Evolutionary conservation across 2,329 filamentous ascomycete species (phyloP), one percentile per base, ranked within the genome.

Genomic region (Fusarium sp.): DNA sequence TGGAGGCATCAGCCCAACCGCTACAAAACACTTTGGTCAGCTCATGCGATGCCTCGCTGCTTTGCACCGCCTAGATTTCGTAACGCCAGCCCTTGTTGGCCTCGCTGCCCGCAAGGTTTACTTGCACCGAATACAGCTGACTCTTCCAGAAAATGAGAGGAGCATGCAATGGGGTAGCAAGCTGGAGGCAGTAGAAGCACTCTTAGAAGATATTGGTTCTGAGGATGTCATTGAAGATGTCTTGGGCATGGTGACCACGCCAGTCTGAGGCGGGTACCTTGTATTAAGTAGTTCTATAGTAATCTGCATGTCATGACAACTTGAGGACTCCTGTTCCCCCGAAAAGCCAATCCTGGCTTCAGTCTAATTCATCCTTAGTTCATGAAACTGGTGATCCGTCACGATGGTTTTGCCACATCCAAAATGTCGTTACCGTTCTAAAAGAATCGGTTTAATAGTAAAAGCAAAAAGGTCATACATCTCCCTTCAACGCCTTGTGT

Each of bases 101-200:
- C 83, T 99, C 45, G 96, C 96, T 7, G 90, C 91, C 3, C 88
- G 88, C 63, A 98, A 98, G 80, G 87, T 97, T 23, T 99, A 97
- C 75, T 84, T 91, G 19, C 96, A 99, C 80, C 90, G 94, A 10
- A 88, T 99, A 32, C 79, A 87, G 15, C 85, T 97, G 56, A 88
- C 91, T 0, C 79, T 81, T 2, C 85, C 92, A 1, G 85, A 88
- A 64, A 87, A 89, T 58, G 96, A 98, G 80, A 85, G 94, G 47
- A 97, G 94, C 76, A 86, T 97, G 82, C 93, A 97, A 77, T 99
- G 96, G 89, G 96, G 96, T 1, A 97, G 95, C 77, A 89, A 91
- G 53, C 70, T 91, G 0, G 83, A 85, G 30, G 91, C 92, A 6
- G 87, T 97, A 2, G 83, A 86, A 67, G 83, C 85, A 17, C 71